A percentile compares a stretch with the other conserved stretches of the same genome.
Conservation (phyloP, 352 stramenopile species). For the Globisporangium barbulae region DNA sequence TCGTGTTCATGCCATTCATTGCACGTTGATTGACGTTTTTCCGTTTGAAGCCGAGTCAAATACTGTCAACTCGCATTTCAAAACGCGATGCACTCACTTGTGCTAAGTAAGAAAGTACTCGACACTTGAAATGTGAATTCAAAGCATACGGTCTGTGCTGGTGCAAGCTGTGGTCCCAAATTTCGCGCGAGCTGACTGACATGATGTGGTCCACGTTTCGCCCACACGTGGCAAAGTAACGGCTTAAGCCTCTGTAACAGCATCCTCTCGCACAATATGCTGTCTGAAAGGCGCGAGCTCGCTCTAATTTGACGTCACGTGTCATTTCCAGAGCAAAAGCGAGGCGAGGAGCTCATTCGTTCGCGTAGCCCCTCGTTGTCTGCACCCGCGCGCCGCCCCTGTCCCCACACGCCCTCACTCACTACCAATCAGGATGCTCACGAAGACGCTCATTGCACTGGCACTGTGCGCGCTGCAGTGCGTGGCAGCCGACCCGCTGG, state of each 20-base stretch:
- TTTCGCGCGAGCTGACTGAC: background rate
- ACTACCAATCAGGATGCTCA: slow-evolving; percentile 8
- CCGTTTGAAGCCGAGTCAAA: background rate
- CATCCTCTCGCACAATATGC: background rate
- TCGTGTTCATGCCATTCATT: background rate
- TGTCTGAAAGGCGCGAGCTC: background rate
- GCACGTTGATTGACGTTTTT: background rate
- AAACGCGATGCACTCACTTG: background rate
- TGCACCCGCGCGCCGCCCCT: background rate
- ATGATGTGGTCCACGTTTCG: background rate
- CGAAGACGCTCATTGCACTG: slow-evolving; percentile 24
- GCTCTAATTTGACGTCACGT: slow-evolving; percentile 7
- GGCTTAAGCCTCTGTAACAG: background rate
- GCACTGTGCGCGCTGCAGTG: slow-evolving; percentile 15
- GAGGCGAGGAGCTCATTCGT: slow-evolving; percentile 6
- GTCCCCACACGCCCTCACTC: background rate
- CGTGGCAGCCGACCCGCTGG: slow-evolving; percentile 13
- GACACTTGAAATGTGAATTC: background rate
- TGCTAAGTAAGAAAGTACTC: background rate
- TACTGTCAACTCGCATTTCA: background rate
- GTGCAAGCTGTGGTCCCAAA: background rate
- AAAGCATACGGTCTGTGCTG: background rate
- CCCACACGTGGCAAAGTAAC: background rate
- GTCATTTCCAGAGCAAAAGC: slow-evolving; percentile 4
- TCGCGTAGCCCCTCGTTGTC: background rate